Evolutionary conservation across 768 basidiomycete genomes (phyloP), one percentile per base, ranked within the genome.

Genomic region (Hypsizygus marmoreus): DNA sequence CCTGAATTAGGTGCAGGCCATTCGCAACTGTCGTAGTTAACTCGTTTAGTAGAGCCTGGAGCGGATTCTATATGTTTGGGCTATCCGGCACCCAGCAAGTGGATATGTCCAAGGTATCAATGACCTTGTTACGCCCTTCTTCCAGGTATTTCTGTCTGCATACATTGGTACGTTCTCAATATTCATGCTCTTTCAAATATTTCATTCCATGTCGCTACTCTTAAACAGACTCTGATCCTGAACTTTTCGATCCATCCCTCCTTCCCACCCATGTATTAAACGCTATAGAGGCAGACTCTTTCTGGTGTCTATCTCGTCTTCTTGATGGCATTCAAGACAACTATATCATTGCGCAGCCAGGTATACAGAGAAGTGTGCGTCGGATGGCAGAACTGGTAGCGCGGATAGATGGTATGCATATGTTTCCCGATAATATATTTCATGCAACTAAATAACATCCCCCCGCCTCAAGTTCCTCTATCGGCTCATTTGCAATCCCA

Each of bases 81-180:
- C 97, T 10, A 97, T 98, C 60, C 82, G 97, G 54, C 97, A 98
- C 72, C 97, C 97, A 0, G 95, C 97, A 4, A 94, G 91, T 49
- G 97, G 97, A 8, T 98, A 99, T 66, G 97, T 99, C 4, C 97
- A 99, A 67, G 97, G 97, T 19, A 99, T 99, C 67, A 98, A 99
- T 65, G 97, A 99, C 64, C 84, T 99, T 26, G 97, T 86, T 1
- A 95, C 92, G 3, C 97, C 97, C 0, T 99, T 99, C 70, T 97
- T 95, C 61, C 90, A 98, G 68, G 91, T 98, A 4, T 99, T 98
- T 63, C 75, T 99, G 22, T 91, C 90, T 24, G 86, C 89, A 43
- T 99, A 98, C 63, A 93, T 98, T 46, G 90, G 95, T 91, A 56
- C 36, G 73, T 66, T 46, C 25, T 46, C 24, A 16, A 38, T n/a